A percentile compares a stretch with the other conserved stretches of the same genome.
phyloP scores from a whole-genome alignment of 306 rosid species.

The Pyrus betulifolia region DNA sequence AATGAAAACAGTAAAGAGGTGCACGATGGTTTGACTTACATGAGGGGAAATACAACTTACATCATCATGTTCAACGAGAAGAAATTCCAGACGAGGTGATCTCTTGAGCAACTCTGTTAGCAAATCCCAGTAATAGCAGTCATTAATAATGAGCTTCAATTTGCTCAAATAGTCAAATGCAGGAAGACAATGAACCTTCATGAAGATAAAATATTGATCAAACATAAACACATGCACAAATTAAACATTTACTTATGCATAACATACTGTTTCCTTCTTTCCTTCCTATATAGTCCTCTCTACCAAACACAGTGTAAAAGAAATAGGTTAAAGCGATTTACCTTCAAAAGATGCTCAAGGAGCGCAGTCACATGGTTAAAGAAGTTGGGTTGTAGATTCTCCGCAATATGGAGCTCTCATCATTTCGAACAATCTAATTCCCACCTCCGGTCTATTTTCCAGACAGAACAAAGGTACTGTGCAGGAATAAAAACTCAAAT shows the following conservation, averaged over 20 bases:
- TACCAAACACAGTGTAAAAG: background rate
- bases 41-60: background rate
- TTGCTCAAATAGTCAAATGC: background rate
- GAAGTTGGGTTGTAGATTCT: background rate
- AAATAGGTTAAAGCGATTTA: background rate
- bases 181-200: background rate
- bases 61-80: background rate
- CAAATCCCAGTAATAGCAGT: background rate
- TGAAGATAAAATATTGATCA: no score
- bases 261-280: background rate
- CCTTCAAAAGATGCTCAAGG: no score
- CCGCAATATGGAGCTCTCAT: no score
- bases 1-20: background rate
- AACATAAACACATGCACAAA: background rate
- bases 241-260: background rate
- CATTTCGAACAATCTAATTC: no score
- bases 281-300: no score
- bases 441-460: constrained; percentile 40
- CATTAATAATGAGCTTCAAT: background rate
- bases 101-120: background rate
- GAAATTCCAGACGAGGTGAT: background rate
- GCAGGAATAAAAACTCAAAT: constrained; percentile 50
- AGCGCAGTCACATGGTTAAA: no score
- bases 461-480: constrained; percentile 54
- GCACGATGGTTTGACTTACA: background rate